phyloP scores from a whole-genome alignment of 305 asterid genomes.

The Nicotiana rustica region DNA sequence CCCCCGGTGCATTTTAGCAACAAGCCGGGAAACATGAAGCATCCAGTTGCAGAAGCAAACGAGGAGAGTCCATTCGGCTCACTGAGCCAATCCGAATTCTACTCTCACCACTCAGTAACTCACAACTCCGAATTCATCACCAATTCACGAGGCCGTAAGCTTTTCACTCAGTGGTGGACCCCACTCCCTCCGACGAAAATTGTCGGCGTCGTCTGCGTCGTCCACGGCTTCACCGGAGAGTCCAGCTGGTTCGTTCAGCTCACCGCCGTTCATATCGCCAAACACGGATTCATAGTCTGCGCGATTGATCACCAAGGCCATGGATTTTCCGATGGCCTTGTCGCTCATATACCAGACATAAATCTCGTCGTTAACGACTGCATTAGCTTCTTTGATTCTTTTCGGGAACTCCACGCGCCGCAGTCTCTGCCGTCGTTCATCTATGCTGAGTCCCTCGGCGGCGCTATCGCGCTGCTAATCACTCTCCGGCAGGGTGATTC shows the following conservation, averaged over 20 bases:
- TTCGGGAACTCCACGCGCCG: conserved; percentile 54
- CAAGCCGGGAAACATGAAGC: conserved; percentile 44
- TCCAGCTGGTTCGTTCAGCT: conserved; percentile 50
- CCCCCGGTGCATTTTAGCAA: conserved; percentile 12
- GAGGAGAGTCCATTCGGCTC: conserved; percentile 78
- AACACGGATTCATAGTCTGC: conserved; percentile 88
- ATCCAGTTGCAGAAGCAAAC: conserved; percentile 79
- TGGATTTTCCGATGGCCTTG: conserved; percentile 82
- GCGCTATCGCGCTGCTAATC: conserved; percentile 83
- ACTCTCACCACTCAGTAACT: conserved; percentile 68
- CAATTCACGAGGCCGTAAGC: conserved; percentile 69
- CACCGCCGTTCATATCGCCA: conserved; percentile 86
- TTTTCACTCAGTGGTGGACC: conserved; percentile 91
- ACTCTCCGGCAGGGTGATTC: conserved; percentile 64
- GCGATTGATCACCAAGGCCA: conserved; percentile 97
- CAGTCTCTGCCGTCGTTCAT: conserved; percentile 68
- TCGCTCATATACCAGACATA: conserved; percentile 80
- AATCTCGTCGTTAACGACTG: conserved; percentile 79
- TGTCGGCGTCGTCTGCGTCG: conserved; percentile 70
- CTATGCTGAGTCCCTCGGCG: conserved; percentile 89
- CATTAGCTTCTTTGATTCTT: conserved; percentile 49
- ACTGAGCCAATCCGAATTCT: conserved; percentile 70
- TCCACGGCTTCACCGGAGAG: conserved; percentile 88
- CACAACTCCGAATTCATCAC: conserved; percentile 76
- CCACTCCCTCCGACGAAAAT: conserved; percentile 59